phyloP scores from a whole-genome alignment of 805 yeast genomes.

The Blastobotrys attinorum region DNA sequence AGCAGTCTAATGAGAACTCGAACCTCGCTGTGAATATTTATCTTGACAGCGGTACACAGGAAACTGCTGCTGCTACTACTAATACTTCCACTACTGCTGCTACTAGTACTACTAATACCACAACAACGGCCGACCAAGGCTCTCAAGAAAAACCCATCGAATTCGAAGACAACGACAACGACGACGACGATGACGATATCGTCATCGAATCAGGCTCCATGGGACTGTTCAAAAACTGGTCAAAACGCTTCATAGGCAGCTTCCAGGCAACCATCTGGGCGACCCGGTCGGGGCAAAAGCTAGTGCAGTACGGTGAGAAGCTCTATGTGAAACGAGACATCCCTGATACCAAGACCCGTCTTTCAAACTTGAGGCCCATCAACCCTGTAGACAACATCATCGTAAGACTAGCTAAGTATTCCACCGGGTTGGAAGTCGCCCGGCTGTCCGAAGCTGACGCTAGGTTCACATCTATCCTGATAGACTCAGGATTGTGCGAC shows the following conservation, averaged over 20 bases:
- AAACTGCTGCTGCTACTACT: neutral
- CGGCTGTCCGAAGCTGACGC: constrained; percentile 68
- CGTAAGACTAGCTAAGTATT: constrained; percentile 26
- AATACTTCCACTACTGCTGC: neutral
- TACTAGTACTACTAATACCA: neutral
- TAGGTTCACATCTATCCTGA: constrained; percentile 52
- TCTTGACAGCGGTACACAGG: constrained; percentile 16
- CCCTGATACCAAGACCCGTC: constrained; percentile 4
- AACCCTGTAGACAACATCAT: constrained; percentile 18
- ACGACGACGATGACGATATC: neutral
- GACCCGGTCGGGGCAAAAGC: constrained; percentile 27
- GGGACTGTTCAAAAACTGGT: constrained; percentile 13
- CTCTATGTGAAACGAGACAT: constrained; percentile 21
- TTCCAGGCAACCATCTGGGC: constrained; percentile 32
- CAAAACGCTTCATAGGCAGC: constrained; percentile 26
- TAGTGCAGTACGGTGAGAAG: constrained; percentile 27
- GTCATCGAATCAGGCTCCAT: neutral
- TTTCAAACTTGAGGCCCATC: neutral
- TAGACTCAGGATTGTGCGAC: constrained; percentile 45
- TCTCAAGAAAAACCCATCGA: neutral
- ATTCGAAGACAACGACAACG: neutral
- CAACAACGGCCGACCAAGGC: neutral
- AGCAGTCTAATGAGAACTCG: constrained; percentile 19
- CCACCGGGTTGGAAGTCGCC: constrained; percentile 53
- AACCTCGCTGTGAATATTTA: constrained; percentile 23